Percentiles rank a stretch among this genome's conserved stretches.
These are phyloP conservation scores for Phytophthora macrochlamydospora DNA, from an alignment of 352 stramenopile species.

Conservation along the genomic window DNA sequence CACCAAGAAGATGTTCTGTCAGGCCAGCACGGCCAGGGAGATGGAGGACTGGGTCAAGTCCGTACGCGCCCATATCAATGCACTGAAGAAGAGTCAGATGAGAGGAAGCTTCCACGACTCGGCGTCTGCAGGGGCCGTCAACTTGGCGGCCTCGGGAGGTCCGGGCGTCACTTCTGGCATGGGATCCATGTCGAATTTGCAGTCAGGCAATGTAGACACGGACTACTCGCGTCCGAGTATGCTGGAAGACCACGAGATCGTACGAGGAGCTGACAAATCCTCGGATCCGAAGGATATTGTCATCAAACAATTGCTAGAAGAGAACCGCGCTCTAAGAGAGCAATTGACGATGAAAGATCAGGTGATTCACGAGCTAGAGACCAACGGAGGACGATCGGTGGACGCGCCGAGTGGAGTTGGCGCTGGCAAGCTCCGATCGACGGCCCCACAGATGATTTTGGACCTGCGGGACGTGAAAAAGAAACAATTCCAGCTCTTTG, in stretches of 20 bases:
- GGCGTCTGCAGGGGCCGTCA: slow-evolving; percentile 30
- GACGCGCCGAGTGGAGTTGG: slow-evolving; percentile 25
- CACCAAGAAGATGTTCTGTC: slow-evolving; percentile 88
- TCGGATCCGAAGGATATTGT: slow-evolving; percentile 88
- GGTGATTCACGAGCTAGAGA: slow-evolving; percentile 85
- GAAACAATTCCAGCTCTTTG: slow-evolving; percentile 90
- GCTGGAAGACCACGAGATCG: slow-evolving; percentile 84
- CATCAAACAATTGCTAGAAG: slow-evolving; percentile 87
- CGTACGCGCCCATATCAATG: slow-evolving; percentile 78
- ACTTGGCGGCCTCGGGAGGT: slow-evolving; percentile 26
- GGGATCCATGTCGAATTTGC: slow-evolving; percentile 3
- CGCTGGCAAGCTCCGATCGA: slow-evolving; percentile 50
- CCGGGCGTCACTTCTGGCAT: slow-evolving; percentile 27
- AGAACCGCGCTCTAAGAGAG: slow-evolving; percentile 79
- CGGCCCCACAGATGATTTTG: slow-evolving; percentile 81
- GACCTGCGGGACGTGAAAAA: slow-evolving; percentile 87
- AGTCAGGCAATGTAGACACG: slow-evolving; percentile 28
- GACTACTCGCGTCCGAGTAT: slow-evolving; percentile 87
- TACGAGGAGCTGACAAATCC: slow-evolving; percentile 76
- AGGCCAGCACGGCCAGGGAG: slow-evolving; percentile 78
- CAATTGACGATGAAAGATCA: slow-evolving; percentile 84
- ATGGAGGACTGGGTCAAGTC: slow-evolving; percentile 91
- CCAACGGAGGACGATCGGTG: slow-evolving; percentile 52
- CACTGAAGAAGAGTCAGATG: slow-evolving; percentile 60
- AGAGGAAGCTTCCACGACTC: slow-evolving; percentile 75